A percentile compares a stretch with the other conserved stretches of the same genome.
Conservation (phyloP, 768 basidiomycete species). For the Russula griseocarnosa region DNA sequence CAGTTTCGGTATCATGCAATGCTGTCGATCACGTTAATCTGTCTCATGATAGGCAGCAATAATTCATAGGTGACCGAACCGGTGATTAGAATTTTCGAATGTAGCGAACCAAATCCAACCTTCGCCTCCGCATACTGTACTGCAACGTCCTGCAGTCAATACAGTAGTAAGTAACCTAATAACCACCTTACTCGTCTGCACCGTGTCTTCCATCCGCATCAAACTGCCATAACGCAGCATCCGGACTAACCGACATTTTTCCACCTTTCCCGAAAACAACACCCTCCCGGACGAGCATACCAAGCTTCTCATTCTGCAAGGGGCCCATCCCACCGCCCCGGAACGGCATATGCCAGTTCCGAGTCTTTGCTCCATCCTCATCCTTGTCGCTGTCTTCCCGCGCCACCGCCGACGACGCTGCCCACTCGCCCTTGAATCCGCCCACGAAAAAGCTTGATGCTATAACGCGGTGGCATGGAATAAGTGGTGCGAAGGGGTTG, state of each 20-base stretch:
- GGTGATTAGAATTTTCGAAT: too few relatives aligned
- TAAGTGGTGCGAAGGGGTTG: slow-evolving; percentile 63
- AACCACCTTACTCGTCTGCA: neutral
- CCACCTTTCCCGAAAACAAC: slow-evolving; percentile 23
- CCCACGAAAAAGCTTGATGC: slow-evolving; percentile 58
- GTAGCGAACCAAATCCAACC: too few relatives aligned
- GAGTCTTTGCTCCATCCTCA: neutral
- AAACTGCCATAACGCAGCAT: slow-evolving; percentile 26
- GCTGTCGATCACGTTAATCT: too few relatives aligned
- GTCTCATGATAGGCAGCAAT: too few relatives aligned
- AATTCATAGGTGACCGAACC: too few relatives aligned
- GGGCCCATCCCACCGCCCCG: slow-evolving; percentile 21
- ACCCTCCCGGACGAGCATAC: slow-evolving; percentile 25
- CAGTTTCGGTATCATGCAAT: too few relatives aligned
- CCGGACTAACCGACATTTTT: slow-evolving; percentile 9
- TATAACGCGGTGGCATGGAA: slow-evolving; percentile 70
- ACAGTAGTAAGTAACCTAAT: too few relatives aligned
- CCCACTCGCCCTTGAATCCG: slow-evolving; percentile 61
- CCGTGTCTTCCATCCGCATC: neutral
- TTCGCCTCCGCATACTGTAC: too few relatives aligned
- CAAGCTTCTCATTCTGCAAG: slow-evolving; percentile 25
- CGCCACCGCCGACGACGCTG: neutral
- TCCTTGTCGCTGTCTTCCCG: neutral
- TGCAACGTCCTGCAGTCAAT: neutral
- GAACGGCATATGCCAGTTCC: slow-evolving; percentile 26